Evolutionary conservation across 305 asterid species (phyloP).

Genomic region (Fraxinus dipetala): DNA sequence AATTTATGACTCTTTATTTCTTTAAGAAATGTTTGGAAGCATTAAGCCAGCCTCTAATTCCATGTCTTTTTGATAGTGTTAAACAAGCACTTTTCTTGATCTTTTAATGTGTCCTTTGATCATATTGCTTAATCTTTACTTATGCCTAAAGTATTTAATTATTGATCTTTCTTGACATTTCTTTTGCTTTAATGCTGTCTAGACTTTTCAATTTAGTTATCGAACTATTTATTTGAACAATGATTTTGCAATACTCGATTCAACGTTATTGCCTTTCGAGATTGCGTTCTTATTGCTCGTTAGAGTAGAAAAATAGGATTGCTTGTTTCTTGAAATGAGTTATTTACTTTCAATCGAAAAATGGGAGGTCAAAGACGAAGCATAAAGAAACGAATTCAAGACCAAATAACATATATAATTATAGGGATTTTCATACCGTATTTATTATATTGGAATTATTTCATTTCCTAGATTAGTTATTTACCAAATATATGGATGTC

Average conservation of each 20-base stretch:
- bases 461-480: no score
- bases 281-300: not conserved
- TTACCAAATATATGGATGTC: no score
- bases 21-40: not conserved
- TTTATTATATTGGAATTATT: no score
- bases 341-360: not conserved
- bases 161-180: constrained; percentile 1
- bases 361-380: not conserved
- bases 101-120: constrained; percentile 20
- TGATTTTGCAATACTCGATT: not conserved
- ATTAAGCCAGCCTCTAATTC: not conserved
- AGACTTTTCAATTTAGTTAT: constrained; percentile 3
- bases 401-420: not conserved
- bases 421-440: no score
- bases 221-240: not conserved
- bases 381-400: not conserved
- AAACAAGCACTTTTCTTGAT: not conserved
- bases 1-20: not conserved
- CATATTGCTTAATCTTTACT: constrained; percentile 32
- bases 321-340: not conserved
- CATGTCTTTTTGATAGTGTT: not conserved
- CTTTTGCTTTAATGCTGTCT: not conserved
- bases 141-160: constrained; percentile 9
- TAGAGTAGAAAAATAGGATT: not conserved
- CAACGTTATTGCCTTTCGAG: not conserved